These are phyloP conservation scores for Batrachochytrium dendrobatidis DNA, from an alignment of 371 early-diverging fungal genomes.

Conservation along the genomic window DNA sequence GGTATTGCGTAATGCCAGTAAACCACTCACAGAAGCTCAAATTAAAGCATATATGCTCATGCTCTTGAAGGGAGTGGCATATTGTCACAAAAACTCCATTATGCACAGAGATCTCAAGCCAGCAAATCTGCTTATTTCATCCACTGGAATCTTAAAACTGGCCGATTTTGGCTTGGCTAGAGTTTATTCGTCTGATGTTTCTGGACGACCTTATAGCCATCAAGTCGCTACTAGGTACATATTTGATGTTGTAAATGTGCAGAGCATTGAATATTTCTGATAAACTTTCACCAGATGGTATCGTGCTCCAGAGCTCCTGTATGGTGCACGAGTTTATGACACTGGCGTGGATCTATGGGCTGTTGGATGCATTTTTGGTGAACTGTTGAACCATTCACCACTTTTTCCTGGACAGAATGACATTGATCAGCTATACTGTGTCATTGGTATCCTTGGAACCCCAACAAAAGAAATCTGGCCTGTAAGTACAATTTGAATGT, in stretches of 20 bases:
- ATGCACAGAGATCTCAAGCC: slow-evolving; percentile 51
- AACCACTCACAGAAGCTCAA: slow-evolving; percentile 38
- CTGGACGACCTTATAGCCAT: slow-evolving; percentile 37
- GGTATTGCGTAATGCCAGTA: slow-evolving; percentile 31
- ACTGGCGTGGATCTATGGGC: slow-evolving; percentile 53
- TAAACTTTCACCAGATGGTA: no score
- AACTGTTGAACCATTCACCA: slow-evolving; percentile 45
- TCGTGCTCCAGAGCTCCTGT: slow-evolving; percentile 54
- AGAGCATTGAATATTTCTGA: neutral
- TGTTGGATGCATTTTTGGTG: slow-evolving; percentile 53
- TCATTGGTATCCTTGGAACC: slow-evolving; percentile 41
- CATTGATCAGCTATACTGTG: slow-evolving; percentile 49
- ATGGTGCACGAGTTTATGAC: slow-evolving; percentile 46
- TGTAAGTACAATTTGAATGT: slow-evolving; percentile 13
- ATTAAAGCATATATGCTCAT: slow-evolving; percentile 45
- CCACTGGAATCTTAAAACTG: slow-evolving; percentile 45
- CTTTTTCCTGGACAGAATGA: slow-evolving; percentile 53
- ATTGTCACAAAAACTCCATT: slow-evolving; percentile 40
- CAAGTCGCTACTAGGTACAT: slow-evolving; percentile 43
- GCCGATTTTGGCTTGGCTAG: slow-evolving; percentile 51
- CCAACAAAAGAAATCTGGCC: slow-evolving; percentile 47
- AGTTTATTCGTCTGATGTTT: slow-evolving; percentile 16
- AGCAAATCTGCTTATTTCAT: slow-evolving; percentile 47
- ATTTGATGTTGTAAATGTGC: slow-evolving; percentile 3
- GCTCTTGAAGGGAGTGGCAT: slow-evolving; percentile 42